phyloP scores from a whole-genome alignment of 2,329 filamentous ascomycete genomes.

The Fonsecaea pedrosoi region DNA sequence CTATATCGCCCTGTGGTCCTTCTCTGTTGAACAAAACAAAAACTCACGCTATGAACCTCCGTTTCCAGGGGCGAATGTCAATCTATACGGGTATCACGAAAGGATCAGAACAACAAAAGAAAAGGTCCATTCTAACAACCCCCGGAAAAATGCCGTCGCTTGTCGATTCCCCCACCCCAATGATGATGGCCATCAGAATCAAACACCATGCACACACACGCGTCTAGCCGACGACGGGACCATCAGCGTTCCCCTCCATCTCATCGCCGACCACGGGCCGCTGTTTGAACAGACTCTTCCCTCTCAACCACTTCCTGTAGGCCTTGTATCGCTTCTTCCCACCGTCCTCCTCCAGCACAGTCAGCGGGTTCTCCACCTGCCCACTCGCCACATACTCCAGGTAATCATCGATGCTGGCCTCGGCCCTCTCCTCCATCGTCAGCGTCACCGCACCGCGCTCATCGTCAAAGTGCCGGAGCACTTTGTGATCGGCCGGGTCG shows the following conservation, averaged over 20 bases:
- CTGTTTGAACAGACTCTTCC: conserved; percentile 97
- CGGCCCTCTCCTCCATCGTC: conserved; percentile 58
- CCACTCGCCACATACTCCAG: conserved; percentile 69
- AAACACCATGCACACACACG: background rate
- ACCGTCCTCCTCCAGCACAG: conserved; percentile 80
- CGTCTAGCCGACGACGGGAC: conserved; percentile 10
- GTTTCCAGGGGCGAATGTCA: background rate
- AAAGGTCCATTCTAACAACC: background rate
- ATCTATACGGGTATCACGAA: conserved; percentile 7
- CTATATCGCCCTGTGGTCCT: background rate
- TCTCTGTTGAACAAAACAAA: background rate
- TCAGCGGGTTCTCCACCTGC: conserved; percentile 81
- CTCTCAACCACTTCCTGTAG: conserved; percentile 91
- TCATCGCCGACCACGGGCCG: conserved; percentile 51
- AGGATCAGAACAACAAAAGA: background rate
- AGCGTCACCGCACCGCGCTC: conserved; percentile 53
- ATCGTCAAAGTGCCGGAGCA: conserved; percentile 60
- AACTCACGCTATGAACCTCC: background rate
- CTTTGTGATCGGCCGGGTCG: conserved; percentile 32
- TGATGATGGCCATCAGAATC: background rate
- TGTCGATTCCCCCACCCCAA: background rate
- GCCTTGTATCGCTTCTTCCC: conserved; percentile 96
- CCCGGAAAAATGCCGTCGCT: background rate
- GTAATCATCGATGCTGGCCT: conserved; percentile 75
- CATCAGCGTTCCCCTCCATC: conserved; percentile 41